Base-by-base conservation (phyloP, 768 basidiomycete genomes). In the Macrolepiota fuliginosa region DNA sequence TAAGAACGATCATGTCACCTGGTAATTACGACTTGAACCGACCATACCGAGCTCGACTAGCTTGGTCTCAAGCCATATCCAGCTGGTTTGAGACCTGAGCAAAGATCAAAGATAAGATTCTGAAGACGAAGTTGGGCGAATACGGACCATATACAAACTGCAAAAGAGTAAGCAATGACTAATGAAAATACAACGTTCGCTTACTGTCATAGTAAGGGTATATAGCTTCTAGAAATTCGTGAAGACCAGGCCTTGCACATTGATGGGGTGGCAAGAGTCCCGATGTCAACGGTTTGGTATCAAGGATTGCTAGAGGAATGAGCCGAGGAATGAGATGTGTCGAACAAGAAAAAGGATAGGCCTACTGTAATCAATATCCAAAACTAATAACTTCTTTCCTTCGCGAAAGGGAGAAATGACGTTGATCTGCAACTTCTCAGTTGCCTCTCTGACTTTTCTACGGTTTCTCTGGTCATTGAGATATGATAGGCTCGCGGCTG, bases 41-140 rank as follows among this genome's bases (percentile, higher is more conserved):
- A 94, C 73, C 87, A 95, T 92, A 17, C 86, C 91, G 9, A 95
- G 79, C 71, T 95, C 94, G 12, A 91, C 87, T 7, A 96, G 79
- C 72, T 94, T 96, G 15, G 87, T 85, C 76, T 94, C 92, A 17
- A 94, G 78, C 92, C 92, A 94, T 54, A 91, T 79, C 93, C 93
- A 94, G 64, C 85, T 88, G 2, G 93, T 94, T 70, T 92, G 90
- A 0, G 87, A 89, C 89, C 89, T 90, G 63, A 27, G 59, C n/a
- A 15, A 39, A 40, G 24, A 25, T 54, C 2, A 56, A 13, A 1
- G 39, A 22, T 24, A 27, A 15, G n/a, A 11, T 2, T 22, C 17
- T 12, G 29, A 56, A 13, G 5, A 11, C 32, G 17, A 51, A 27
- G 2, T 19, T 11, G 3, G 25, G 24, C 3, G 7, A 46, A 2